phyloP scores from a whole-genome alignment of 2,329 filamentous ascomycete species.

The Eutypella sp. region DNA sequence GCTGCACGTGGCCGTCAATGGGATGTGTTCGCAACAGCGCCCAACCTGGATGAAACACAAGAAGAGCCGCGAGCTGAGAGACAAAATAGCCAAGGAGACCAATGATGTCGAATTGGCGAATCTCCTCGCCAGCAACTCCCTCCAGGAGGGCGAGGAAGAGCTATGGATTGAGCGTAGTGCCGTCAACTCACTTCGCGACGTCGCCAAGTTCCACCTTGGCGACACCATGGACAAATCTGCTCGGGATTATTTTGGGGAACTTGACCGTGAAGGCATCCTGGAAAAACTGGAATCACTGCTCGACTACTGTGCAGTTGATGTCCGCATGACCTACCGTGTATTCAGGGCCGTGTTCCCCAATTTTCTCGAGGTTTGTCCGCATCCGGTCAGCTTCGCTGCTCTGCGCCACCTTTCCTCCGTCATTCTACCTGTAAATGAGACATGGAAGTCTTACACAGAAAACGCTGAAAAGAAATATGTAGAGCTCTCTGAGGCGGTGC shows the following conservation, averaged over 20 bases:
- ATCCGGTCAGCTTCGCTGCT: constrained; percentile 95
- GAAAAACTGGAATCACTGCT: constrained; percentile 75
- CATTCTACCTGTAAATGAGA: constrained; percentile 82
- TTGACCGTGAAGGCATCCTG: constrained; percentile 66
- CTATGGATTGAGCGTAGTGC: constrained; percentile 94
- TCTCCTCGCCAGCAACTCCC: constrained; percentile 61
- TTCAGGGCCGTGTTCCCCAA: constrained; percentile 89
- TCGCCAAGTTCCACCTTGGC: constrained; percentile 93
- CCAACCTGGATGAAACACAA: constrained; percentile 97
- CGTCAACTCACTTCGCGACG: constrained; percentile 89
- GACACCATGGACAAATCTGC: constrained; percentile 86
- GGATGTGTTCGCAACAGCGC: constrained; percentile 95
- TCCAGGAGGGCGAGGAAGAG: constrained; percentile 84
- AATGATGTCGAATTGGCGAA: constrained; percentile 66
- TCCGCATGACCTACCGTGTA: constrained; percentile 87
- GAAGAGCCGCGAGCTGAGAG: constrained; percentile 79
- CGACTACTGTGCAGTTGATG: constrained; percentile 93
- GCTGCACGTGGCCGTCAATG: constrained; percentile 92
- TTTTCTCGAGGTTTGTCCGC: constrained; percentile 85
- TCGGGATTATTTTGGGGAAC: constrained; percentile 79
- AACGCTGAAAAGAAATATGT: constrained; percentile 84
- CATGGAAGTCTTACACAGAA: constrained; percentile 79
- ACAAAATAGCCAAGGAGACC: constrained; percentile 69
- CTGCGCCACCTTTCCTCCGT: constrained; percentile 89
- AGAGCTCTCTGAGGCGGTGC: constrained; percentile 69